These are phyloP conservation scores for Elsinoe ampelina DNA, from an alignment of 2,329 filamentous ascomycete species.

Conservation along the genomic window DNA sequence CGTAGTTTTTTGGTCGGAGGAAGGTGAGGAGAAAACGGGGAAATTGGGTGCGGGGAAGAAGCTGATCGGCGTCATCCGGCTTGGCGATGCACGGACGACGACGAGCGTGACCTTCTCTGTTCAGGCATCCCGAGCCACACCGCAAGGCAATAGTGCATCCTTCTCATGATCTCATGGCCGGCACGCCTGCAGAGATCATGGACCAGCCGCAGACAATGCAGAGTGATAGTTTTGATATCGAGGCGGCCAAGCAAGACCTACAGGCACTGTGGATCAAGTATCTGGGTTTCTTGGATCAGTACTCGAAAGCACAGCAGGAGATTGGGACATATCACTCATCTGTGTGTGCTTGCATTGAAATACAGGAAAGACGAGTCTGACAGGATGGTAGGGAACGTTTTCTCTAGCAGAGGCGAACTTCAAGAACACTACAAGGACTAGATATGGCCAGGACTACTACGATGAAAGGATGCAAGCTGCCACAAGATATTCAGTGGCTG, in stretches of 20 bases:
- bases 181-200: neutral
- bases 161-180: neutral
- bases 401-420: slow-evolving; percentile 68
- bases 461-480: slow-evolving; percentile 63
- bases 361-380: neutral
- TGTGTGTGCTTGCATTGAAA: slow-evolving; percentile 31
- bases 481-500: neutral
- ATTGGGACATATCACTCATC: slow-evolving; percentile 47
- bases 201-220: neutral
- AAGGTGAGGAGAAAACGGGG: slow-evolving; percentile 8
- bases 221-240: neutral
- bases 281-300: slow-evolving; percentile 56
- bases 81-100: neutral
- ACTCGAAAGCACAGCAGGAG: slow-evolving; percentile 49
- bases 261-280: slow-evolving; percentile 58
- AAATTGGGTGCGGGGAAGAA: slow-evolving; percentile 1
- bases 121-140: neutral
- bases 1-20: neutral
- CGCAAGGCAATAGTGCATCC: no score
- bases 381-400: slow-evolving; percentile 32
- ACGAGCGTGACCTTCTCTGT: neutral
- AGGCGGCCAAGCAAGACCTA: slow-evolving; percentile 36
- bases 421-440: slow-evolving; percentile 50
- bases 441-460: slow-evolving; percentile 62
- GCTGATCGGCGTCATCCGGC: neutral